Conservation (phyloP, 2,329 filamentous ascomycete genomes). For the Fusarium domesticum region DNA sequence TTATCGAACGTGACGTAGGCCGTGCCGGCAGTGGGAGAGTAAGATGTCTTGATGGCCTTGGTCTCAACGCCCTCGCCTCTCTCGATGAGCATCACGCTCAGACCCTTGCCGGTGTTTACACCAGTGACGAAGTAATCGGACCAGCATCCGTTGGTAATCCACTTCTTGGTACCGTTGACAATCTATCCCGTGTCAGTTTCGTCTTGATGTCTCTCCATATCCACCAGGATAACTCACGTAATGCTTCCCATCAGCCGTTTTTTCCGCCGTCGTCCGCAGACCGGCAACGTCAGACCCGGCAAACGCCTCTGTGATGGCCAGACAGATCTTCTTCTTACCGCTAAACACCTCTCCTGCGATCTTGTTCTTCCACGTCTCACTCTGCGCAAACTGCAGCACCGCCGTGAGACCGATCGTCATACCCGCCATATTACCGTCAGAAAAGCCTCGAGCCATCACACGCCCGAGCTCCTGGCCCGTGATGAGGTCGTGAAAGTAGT, state of each 20-base stretch:
- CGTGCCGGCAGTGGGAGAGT: slow-evolving; percentile 75
- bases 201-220: not conserved
- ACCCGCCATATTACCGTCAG: slow-evolving; percentile 83
- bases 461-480: slow-evolving; percentile 70
- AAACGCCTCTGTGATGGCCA: slow-evolving; percentile 87
- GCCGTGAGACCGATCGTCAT: slow-evolving; percentile 82
- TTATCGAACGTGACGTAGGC: slow-evolving; percentile 81
- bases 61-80: slow-evolving; percentile 73
- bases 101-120: slow-evolving; percentile 74
- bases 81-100: slow-evolving; percentile 73
- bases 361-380: slow-evolving; percentile 62
- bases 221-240: slow-evolving; percentile 49
- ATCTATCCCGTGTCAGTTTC: slow-evolving; percentile 34
- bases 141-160: slow-evolving; percentile 81
- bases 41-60: slow-evolving; percentile 74
- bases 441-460: slow-evolving; percentile 72
- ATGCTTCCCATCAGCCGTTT: slow-evolving; percentile 71
- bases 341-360: slow-evolving; percentile 71
- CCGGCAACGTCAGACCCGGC: slow-evolving; percentile 77
- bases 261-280: slow-evolving; percentile 72
- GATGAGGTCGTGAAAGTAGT: slow-evolving; percentile 83
- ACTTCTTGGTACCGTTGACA: slow-evolving; percentile 75
- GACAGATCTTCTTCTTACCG: slow-evolving; percentile 82
- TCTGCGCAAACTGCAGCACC: slow-evolving; percentile 72
- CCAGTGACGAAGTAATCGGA: slow-evolving; percentile 81